phyloP scores from a whole-genome alignment of 2,329 filamentous ascomycete species.

The Apiospora saccharicola region DNA sequence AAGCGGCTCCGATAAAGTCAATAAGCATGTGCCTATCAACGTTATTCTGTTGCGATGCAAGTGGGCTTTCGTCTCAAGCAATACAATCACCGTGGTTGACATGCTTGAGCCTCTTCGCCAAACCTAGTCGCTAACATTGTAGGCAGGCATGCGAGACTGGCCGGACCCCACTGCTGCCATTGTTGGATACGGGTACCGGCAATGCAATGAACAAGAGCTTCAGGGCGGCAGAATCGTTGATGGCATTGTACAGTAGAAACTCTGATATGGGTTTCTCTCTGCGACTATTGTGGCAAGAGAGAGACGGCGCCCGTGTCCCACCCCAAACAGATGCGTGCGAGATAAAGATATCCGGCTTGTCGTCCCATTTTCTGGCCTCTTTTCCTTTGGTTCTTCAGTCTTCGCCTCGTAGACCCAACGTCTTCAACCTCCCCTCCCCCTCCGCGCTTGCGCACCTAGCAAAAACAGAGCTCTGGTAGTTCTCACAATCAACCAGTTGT shows the following conservation, averaged over 20 bases:
- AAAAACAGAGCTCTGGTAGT: slow-evolving; percentile 58
- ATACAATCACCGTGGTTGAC: not conserved
- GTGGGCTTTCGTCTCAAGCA: slow-evolving; percentile 2
- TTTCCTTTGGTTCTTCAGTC: slow-evolving; percentile 37
- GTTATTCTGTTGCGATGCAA: slow-evolving; percentile 14
- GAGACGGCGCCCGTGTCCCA: not conserved
- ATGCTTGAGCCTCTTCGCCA: slow-evolving; percentile 14
- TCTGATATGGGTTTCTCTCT: not conserved
- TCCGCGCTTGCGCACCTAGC: slow-evolving; percentile 36
- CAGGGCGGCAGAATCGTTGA: slow-evolving; percentile 1
- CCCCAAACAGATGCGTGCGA: slow-evolving; percentile 7
- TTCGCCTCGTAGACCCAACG: slow-evolving; percentile 39
- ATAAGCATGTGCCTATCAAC: not conserved
- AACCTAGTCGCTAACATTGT: slow-evolving; percentile 1
- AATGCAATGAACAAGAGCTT: not conserved
- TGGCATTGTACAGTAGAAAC: slow-evolving; percentile 12
- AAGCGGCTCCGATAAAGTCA: not conserved
- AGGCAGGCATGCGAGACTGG: slow-evolving; percentile 15
- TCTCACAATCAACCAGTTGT: slow-evolving; percentile 43
- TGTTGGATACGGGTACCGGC: slow-evolving; percentile 18
- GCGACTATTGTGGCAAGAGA: not conserved
- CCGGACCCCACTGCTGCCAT: slow-evolving; percentile 4
- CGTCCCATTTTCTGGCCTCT: slow-evolving; percentile 30
- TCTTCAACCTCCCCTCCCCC: slow-evolving; percentile 31
- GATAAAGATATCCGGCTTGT: slow-evolving; percentile 27